Evolutionary conservation across 78 protist species (phyloP).

Genomic region (Planoprotostelium fungivorum): DNA sequence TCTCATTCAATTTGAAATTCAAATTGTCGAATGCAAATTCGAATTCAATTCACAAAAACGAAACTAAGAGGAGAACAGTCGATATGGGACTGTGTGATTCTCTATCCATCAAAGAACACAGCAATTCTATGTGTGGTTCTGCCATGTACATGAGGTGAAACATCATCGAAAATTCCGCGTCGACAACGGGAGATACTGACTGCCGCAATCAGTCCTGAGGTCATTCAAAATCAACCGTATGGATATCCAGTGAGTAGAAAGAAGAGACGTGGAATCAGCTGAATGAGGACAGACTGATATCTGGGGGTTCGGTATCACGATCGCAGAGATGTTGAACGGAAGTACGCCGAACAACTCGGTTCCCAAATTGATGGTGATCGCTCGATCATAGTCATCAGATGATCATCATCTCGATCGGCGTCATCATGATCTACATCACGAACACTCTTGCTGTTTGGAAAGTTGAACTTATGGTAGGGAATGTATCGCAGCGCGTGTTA

Average conservation of each 20-base stretch:
- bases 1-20: background rate
- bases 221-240: background rate
- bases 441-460: no score
- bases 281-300: background rate
- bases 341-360: background rate
- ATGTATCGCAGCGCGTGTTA: background rate
- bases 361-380: background rate
- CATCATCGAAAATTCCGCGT: background rate
- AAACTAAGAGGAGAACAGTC: background rate
- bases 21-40: no score
- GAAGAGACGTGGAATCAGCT: no score
- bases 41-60: no score
- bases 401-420: no score
- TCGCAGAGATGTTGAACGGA: background rate
- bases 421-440: no score
- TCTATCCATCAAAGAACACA: background rate
- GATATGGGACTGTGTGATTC: background rate
- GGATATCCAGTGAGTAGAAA: background rate
- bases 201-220: background rate
- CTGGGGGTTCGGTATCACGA: background rate
- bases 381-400: no score
- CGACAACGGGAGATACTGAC: background rate
- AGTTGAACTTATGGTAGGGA: no score
- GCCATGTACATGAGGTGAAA: background rate
- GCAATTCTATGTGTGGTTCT: background rate